phyloP scores from a whole-genome alignment of 2,329 filamentous ascomycete genomes.

The Penicillium sp. region DNA sequence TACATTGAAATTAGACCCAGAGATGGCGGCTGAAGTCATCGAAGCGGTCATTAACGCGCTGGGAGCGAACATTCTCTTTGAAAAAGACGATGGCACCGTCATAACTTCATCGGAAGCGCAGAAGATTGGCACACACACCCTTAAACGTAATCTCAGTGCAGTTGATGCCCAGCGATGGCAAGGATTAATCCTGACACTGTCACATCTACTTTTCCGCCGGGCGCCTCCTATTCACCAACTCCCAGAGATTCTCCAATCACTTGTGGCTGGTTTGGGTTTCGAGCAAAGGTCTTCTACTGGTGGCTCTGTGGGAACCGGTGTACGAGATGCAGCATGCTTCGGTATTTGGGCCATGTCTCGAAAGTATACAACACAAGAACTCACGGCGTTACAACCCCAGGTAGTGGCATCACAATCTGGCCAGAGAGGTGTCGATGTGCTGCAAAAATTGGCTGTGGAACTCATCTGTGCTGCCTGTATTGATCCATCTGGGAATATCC shows the following conservation, averaged over 20 bases:
- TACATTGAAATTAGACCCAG: conserved; percentile 71
- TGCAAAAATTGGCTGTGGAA: conserved; percentile 77
- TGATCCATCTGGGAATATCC: conserved; percentile 89
- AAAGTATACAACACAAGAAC: conserved; percentile 77
- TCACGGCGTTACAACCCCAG: conserved; percentile 58
- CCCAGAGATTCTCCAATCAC: conserved; percentile 69
- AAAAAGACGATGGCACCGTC: conserved; percentile 45
- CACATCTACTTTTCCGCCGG: conserved; percentile 80
- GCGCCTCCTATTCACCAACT: conserved; percentile 72
- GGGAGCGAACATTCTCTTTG: conserved; percentile 60
- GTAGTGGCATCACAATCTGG: conserved; percentile 30
- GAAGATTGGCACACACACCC: conserved; percentile 36
- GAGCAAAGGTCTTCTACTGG: conserved; percentile 85
- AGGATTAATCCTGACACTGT: conserved; percentile 81
- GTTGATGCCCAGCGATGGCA: conserved; percentile 89
- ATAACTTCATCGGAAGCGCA: conserved; percentile 36
- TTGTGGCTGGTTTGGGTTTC: conserved; percentile 79
- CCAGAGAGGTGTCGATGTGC: conserved; percentile 45
- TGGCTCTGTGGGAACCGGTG: conserved; percentile 81
- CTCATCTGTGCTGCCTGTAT: conserved; percentile 78
- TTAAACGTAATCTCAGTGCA: conserved; percentile 61
- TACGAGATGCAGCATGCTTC: conserved; percentile 93
- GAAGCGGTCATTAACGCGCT: conserved; percentile 75
- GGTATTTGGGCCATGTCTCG: conserved; percentile 91
- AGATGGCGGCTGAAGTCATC: conserved; percentile 83